phyloP scores from a whole-genome alignment of 2,329 filamentous ascomycete genomes.

The Verticillium zaregamsianum region DNA sequence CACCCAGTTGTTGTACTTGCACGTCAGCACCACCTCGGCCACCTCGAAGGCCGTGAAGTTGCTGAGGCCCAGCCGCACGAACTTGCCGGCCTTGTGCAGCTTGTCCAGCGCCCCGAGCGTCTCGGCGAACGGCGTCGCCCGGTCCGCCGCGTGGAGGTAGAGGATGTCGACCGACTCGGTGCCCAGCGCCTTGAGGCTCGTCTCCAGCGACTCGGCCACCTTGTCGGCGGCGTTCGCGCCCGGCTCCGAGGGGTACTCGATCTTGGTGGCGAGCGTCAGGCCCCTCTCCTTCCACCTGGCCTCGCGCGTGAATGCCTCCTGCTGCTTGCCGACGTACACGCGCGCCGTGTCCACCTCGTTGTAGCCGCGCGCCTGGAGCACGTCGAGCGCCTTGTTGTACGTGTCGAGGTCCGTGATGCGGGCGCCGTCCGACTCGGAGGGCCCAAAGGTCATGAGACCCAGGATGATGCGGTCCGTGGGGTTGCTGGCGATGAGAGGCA shows the following conservation, averaged over 20 bases:
- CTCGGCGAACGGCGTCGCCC: conserved; percentile 70
- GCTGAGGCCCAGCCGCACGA: conserved; percentile 72
- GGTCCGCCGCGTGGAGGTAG: conserved; percentile 70
- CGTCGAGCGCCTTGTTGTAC: conserved; percentile 68
- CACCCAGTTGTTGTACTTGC: conserved; percentile 76
- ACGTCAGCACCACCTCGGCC: conserved; percentile 76
- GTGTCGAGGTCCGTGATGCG: conserved; percentile 65
- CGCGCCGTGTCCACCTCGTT: conserved; percentile 83
- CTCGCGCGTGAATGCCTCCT: conserved; percentile 74
- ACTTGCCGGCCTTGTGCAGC: conserved; percentile 82
- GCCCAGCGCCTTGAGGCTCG: conserved; percentile 66
- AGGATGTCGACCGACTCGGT: conserved; percentile 74
- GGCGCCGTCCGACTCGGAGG: conserved; percentile 53
- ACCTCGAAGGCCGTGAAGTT: conserved; percentile 89
- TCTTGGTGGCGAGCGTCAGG: conserved; percentile 74
- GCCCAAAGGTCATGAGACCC: conserved; percentile 81
- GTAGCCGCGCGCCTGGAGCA: conserved; percentile 75
- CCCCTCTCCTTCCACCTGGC: conserved; percentile 77
- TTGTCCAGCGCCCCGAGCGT: conserved; percentile 75
- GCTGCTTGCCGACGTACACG: conserved; percentile 64
- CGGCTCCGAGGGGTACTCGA: conserved; percentile 55
- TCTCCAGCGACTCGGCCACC: conserved; percentile 62
- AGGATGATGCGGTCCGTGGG: conserved; percentile 69
- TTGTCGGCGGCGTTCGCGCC: conserved; percentile 61
- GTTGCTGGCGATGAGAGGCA: conserved; percentile 41